Percentiles rank a stretch among this genome's conserved stretches.
Evolutionary conservation across 2,329 filamentous ascomycete species (phyloP).

Genomic region (Trichoderma citrinoviride): DNA sequence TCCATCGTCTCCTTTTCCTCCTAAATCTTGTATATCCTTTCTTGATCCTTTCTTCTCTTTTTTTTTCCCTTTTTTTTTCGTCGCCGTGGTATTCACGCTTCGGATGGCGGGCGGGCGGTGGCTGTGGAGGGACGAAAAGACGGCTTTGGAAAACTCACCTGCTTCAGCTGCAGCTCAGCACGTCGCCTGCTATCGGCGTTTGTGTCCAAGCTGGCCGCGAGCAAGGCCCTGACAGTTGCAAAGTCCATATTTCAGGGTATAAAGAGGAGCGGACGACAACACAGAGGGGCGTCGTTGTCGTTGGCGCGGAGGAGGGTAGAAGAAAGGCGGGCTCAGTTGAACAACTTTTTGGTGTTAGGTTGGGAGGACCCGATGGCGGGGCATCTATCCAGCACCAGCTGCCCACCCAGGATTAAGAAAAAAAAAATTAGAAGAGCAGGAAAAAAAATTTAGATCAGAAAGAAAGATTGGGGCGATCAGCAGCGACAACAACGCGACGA

Average conservation of each 20-base stretch:
- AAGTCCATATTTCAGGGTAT: conserved; percentile 61
- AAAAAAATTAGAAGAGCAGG: not conserved
- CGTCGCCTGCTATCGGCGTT: conserved; percentile 72
- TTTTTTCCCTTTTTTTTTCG: not conserved
- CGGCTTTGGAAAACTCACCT: conserved; percentile 52
- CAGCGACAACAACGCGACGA: not conserved
- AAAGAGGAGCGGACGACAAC: conserved; percentile 27
- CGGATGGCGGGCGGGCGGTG: conserved; percentile 16
- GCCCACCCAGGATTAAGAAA: conserved; percentile 14
- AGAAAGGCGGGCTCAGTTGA: conserved; percentile 14
- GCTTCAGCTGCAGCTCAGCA: conserved; percentile 78
- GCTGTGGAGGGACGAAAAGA: conserved; percentile 18
- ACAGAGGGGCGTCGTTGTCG: conserved; percentile 33
- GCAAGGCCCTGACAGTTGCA: conserved; percentile 70
- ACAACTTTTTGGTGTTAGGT: conserved; percentile 23
- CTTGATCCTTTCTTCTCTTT: not conserved
- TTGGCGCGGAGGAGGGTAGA: conserved; percentile 23
- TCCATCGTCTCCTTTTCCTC: not conserved
- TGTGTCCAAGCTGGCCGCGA: conserved; percentile 71
- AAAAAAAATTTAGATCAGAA: conserved; percentile 14
- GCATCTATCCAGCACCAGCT: conserved; percentile 22
- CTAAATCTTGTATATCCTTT: no score
- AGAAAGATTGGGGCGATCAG: not conserved
- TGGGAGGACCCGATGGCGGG: conserved; percentile 25
- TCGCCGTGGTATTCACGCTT: conserved; percentile 1